Conservation (phyloP, 306 rosid genomes). For the Cicer arietinum region DNA sequence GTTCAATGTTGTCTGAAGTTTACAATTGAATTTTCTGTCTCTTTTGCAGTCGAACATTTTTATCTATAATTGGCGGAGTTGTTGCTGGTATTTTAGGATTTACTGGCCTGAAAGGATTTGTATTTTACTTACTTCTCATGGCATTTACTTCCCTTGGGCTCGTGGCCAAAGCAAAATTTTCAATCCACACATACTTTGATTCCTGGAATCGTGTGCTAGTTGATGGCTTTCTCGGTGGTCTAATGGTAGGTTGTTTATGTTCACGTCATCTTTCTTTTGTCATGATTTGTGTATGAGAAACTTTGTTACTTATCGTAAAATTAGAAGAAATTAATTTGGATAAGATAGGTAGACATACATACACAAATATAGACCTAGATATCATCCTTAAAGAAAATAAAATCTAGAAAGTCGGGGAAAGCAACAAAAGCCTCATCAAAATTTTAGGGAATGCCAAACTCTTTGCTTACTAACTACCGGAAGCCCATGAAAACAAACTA, state of each 20-base stretch:
- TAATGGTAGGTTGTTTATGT: constrained; percentile 62
- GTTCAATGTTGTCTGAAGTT: constrained; percentile 24
- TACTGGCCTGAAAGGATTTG: constrained; percentile 81
- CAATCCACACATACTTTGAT: constrained; percentile 68
- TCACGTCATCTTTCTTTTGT: constrained; percentile 38
- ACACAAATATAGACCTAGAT: constrained; percentile 26
- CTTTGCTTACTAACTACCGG: neutral
- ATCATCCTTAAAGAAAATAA: neutral
- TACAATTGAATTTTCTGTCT: constrained; percentile 20
- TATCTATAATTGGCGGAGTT: constrained; percentile 92
- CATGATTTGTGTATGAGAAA: constrained; percentile 23
- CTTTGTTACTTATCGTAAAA: constrained; percentile 12
- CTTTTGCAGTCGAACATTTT: constrained; percentile 88
- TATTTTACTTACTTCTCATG: constrained; percentile 82
- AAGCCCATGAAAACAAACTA: constrained; percentile 12
- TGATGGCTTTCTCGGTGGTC: constrained; percentile 80
- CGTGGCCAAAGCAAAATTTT: constrained; percentile 68
- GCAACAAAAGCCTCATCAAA: neutral
- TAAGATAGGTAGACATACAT: constrained; percentile 2
- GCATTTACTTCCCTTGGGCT: constrained; percentile 74
- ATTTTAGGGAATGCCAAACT: constrained; percentile 6
- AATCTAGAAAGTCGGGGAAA: constrained; percentile 7
- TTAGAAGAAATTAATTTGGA: constrained; percentile 12
- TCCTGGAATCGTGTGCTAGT: constrained; percentile 71
- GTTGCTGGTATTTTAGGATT: constrained; percentile 95